Conservation (phyloP, 2,329 filamentous ascomycete species). For the Rhinocladiella similis region DNA sequence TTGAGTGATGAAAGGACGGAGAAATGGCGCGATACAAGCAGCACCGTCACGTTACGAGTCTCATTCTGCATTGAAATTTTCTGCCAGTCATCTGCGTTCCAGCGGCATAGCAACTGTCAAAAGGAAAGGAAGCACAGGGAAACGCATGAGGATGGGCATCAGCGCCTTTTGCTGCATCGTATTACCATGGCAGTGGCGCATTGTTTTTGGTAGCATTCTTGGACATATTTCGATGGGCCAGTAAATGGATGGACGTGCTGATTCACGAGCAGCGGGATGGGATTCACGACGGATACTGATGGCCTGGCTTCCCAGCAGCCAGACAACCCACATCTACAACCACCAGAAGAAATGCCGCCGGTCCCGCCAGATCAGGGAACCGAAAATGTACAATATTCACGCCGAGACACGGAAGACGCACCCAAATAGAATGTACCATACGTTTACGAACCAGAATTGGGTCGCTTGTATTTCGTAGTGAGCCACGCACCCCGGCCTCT, state of each 20-base stretch:
- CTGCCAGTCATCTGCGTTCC: constrained; percentile 8
- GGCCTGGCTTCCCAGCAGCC: constrained; percentile 1
- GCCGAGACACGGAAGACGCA: neutral
- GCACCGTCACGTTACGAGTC: neutral
- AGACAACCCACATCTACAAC: neutral
- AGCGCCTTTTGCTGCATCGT: neutral
- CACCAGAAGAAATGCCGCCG: neutral
- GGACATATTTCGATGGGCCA: neutral
- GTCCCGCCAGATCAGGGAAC: neutral
- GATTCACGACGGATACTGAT: neutral
- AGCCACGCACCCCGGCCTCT: too few species aligned
- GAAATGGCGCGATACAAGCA: neutral
- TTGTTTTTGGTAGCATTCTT: neutral
- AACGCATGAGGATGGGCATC: neutral
- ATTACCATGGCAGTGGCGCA: neutral
- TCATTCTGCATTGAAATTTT: neutral
- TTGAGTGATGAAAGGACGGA: neutral
- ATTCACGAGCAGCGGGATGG: neutral
- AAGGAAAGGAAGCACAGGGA: neutral
- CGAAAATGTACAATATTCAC: neutral
- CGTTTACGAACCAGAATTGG: neutral
- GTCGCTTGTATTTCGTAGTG: neutral
- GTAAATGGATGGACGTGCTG: neutral
- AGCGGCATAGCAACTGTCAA: constrained; percentile 11
- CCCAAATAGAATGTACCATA: constrained; percentile 4